These are phyloP conservation scores for Corymbia maculata DNA, from an alignment of 345 rosid species.

Conservation along the genomic window DNA sequence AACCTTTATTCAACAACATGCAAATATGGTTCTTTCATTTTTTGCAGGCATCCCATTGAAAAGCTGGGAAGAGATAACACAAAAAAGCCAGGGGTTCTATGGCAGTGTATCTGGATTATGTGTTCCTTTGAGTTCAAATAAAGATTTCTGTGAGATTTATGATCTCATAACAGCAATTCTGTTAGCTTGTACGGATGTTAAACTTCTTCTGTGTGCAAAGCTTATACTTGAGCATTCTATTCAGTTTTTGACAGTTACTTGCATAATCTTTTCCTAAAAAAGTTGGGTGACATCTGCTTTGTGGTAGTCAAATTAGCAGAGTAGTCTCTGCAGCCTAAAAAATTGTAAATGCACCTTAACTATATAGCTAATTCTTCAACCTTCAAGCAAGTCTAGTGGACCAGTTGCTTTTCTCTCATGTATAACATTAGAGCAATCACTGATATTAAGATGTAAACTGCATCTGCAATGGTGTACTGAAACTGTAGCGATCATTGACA, in stretches of 20 bases:
- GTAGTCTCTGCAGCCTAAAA: background rate
- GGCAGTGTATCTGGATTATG: background rate
- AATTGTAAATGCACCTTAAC: background rate
- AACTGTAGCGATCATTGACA: background rate
- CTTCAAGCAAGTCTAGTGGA: background rate
- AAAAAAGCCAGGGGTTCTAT: background rate
- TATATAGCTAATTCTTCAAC: background rate
- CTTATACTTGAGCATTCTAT: background rate
- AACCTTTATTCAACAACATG: background rate
- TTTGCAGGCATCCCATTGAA: slow-evolving; percentile 1
- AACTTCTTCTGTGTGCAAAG: background rate
- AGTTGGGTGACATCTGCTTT: background rate
- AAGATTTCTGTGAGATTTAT: background rate
- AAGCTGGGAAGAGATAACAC: background rate
- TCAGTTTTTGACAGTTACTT: background rate
- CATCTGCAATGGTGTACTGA: background rate
- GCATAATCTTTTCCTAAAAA: background rate
- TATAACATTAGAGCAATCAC: background rate
- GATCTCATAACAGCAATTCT: background rate
- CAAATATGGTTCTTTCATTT: background rate
- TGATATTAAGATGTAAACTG: background rate
- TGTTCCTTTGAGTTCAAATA: background rate
- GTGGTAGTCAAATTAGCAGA: background rate
- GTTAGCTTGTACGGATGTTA: background rate
- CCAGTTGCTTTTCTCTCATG: background rate